Conservation (phyloP, 2,329 filamentous ascomycete species). For the Aspergillus sp. region DNA sequence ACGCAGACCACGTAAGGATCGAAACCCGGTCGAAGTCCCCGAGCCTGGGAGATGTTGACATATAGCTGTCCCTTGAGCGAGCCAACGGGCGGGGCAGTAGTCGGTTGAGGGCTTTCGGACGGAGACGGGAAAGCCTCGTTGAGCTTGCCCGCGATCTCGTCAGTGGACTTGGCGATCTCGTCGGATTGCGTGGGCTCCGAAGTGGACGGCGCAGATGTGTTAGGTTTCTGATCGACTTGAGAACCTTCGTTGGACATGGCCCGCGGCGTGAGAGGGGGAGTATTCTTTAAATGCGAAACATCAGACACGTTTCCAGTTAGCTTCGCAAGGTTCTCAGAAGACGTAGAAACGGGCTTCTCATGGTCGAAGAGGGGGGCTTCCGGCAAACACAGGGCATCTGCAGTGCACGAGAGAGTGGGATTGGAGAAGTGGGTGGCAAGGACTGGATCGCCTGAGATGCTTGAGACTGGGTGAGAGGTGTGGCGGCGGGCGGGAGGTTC, state of each 20-base stretch:
- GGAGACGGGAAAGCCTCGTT: slow-evolving; percentile 36
- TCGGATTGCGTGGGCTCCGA: slow-evolving; percentile 21
- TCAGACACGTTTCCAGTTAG: slow-evolving; percentile 77
- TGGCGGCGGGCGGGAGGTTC: slow-evolving; percentile 43
- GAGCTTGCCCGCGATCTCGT: slow-evolving; percentile 37
- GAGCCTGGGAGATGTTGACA: slow-evolving; percentile 83
- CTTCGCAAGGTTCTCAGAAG: slow-evolving; percentile 53
- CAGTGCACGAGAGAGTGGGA: slow-evolving; percentile 56
- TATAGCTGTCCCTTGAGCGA: slow-evolving; percentile 82
- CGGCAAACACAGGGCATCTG: slow-evolving; percentile 45
- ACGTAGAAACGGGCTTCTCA: slow-evolving; percentile 43
- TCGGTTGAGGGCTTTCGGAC: slow-evolving; percentile 23
- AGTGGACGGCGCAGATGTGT: slow-evolving; percentile 22
- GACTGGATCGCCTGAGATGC: slow-evolving; percentile 63
- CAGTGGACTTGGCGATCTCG: slow-evolving; percentile 28
- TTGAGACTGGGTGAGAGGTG: slow-evolving; percentile 59
- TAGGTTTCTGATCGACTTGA: slow-evolving; percentile 33
- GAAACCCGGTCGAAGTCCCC: slow-evolving; percentile 75
- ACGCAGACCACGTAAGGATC: slow-evolving; percentile 96
- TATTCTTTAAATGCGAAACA: slow-evolving; percentile 73
- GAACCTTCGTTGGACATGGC: slow-evolving; percentile 69
- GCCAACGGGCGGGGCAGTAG: slow-evolving; percentile 62
- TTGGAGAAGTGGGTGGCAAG: slow-evolving; percentile 69
- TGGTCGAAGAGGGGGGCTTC: slow-evolving; percentile 53
- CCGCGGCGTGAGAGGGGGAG: slow-evolving; percentile 84